Evolutionary conservation across 2,329 filamentous ascomycete species (phyloP).

Genomic region (Sporothrix globosa): DNA sequence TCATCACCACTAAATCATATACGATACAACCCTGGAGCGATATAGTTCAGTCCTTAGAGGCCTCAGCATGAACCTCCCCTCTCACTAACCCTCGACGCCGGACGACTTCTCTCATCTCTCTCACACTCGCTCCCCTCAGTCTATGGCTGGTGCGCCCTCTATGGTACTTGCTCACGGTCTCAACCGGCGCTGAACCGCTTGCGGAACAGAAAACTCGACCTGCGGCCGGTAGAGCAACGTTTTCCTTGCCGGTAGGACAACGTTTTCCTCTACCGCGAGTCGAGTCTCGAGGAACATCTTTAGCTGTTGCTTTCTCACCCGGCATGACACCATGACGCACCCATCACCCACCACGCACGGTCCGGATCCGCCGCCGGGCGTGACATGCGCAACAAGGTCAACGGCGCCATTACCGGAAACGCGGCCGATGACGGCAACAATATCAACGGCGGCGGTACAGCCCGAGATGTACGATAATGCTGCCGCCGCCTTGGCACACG

Average conservation of each 20-base stretch:
- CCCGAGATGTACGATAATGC: neutral
- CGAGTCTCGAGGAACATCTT: slow-evolving; percentile 25
- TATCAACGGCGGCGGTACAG: neutral
- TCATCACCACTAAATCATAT: neutral
- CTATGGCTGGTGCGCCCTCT: neutral
- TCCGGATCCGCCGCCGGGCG: neutral
- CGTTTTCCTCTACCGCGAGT: neutral
- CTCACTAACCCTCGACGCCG: slow-evolving; percentile 10
- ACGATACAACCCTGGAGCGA: neutral
- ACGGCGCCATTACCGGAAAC: neutral
- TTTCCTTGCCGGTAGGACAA: neutral
- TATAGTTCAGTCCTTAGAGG: neutral
- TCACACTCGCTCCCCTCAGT: neutral
- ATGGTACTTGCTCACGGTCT: neutral
- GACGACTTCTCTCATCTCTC: neutral
- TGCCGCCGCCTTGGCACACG: neutral
- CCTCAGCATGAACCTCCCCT: neutral
- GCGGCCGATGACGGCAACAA: neutral
- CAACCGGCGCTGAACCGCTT: neutral
- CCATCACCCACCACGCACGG: slow-evolving; percentile 1
- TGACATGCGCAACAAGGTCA: neutral
- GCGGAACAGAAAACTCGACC: neutral
- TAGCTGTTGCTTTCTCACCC: slow-evolving; percentile 30
- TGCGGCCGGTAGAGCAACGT: neutral
- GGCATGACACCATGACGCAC: slow-evolving; percentile 32